phyloP scores from a whole-genome alignment of 768 basidiomycete species.

The Suillus decipiens region DNA sequence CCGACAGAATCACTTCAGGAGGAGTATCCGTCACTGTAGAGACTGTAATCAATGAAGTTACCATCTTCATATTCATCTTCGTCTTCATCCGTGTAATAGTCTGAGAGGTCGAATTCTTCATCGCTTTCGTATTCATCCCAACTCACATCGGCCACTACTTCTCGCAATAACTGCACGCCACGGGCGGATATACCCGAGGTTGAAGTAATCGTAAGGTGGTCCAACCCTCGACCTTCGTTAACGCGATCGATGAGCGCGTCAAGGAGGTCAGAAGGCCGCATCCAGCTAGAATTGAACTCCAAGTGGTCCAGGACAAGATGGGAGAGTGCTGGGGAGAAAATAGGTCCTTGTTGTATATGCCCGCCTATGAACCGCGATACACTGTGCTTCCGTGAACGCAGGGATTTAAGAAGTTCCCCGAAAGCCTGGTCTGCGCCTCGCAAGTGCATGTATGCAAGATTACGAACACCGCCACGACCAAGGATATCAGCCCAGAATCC shows the following conservation, averaged over 20 bases:
- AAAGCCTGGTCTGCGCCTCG: neutral
- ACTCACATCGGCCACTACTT: constrained; percentile 6
- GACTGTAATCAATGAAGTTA: neutral
- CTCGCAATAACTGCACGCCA: constrained; percentile 2
- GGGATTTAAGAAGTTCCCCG: neutral
- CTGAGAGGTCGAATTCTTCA: neutral
- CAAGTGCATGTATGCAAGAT: constrained; percentile 1
- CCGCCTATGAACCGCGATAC: neutral
- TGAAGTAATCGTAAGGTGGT: neutral
- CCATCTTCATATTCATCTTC: neutral
- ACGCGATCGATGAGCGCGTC: constrained; percentile 11
- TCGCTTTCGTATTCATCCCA: constrained; percentile 5
- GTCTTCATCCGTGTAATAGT: neutral
- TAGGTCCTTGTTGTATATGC: neutral
- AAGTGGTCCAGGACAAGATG: neutral
- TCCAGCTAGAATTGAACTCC: neutral
- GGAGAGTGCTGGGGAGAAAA: constrained; percentile 4
- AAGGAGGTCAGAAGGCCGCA: neutral
- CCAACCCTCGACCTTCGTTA: constrained; percentile 5
- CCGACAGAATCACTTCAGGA: neutral
- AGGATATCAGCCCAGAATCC: neutral
- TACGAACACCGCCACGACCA: neutral
- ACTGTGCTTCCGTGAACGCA: neutral
- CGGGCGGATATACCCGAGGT: neutral
- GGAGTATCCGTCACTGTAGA: neutral